Evolutionary conservation across 805 yeast genomes (phyloP), one percentile per base, ranked within the genome.

Genomic region (Spathaspora passalidarum): DNA sequence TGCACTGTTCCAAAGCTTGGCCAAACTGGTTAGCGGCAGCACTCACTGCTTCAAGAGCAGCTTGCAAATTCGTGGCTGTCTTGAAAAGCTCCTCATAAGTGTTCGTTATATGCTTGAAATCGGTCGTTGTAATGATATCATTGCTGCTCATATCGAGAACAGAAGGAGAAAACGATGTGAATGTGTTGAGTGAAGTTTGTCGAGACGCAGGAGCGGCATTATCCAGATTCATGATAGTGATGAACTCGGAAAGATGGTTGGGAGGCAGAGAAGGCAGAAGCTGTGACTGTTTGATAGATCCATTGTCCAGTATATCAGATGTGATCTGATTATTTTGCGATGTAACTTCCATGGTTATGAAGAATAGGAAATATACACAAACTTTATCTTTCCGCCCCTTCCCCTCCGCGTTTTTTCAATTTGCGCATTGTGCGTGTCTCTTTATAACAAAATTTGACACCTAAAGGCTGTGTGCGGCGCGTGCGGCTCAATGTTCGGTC

Each of bases 21-120:
- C 94, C 96, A 56, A 89, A 79, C 42, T 80, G 82, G 19, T 83
- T 82, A 6, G 94, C 84, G 0, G 88, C 84, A 13, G 63, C 63
- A 1, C 89, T 67, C 51, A 81, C 69, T 39, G 59, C 54, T 35
- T 63, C 44, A 54, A 85, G 59, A 23, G 86, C 73, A 25, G 65
- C 54, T 40, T 78, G 56, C 61, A 82, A 75, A 44, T 65, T 56
- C 19, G 61, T 63, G 9, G 84, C 78, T 41, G 81, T 75, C 2
- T 54, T 56, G 14, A 80, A 52, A 32, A 83, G 66, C 7, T 71
- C 70, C n/a, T 66, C 61, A 54, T 80, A 81, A 2, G 78, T 69
- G 9, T 63, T 66, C 9, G 78, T 61, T 1, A 83, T 79, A 25
- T 69, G 65, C 6, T 68, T 63, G 42, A 85, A 77, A 57, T 86